A percentile compares a stretch with the other conserved stretches of the same genome.
Conservation (phyloP, 2,329 filamentous ascomycete species). For the Plectosphaerella cucumerina region DNA sequence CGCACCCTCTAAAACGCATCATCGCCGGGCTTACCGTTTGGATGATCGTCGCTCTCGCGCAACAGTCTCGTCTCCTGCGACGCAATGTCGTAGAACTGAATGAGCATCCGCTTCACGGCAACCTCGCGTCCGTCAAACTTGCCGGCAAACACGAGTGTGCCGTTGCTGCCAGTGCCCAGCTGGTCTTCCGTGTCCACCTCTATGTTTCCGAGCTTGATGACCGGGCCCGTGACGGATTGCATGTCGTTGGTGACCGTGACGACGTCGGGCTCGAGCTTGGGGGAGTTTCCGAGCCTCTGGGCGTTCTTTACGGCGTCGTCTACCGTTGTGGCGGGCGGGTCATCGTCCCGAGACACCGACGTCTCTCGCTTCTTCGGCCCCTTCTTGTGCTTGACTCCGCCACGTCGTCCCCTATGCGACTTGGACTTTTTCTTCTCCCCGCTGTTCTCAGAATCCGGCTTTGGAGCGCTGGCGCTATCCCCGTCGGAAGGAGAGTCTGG, state of each 20-base stretch:
- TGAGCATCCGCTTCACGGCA: slow-evolving; percentile 94
- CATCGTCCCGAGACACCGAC: slow-evolving; percentile 46
- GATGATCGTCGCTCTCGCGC: slow-evolving; percentile 90
- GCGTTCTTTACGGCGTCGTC: slow-evolving; percentile 60
- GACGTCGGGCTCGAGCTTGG: slow-evolving; percentile 57
- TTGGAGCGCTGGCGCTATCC: background rate
- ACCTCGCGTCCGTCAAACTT: slow-evolving; percentile 90
- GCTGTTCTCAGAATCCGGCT: slow-evolving; percentile 14
- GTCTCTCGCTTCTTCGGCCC: slow-evolving; percentile 48
- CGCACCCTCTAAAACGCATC: background rate
- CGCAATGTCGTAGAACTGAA: slow-evolving; percentile 93
- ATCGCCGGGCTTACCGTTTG: slow-evolving; percentile 57
- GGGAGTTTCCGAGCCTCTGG: slow-evolving; percentile 51
- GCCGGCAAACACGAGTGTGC: slow-evolving; percentile 95
- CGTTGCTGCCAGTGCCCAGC: slow-evolving; percentile 81
- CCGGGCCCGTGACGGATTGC: slow-evolving; percentile 54
- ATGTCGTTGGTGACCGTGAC: slow-evolving; percentile 54
- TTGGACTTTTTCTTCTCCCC: slow-evolving; percentile 66
- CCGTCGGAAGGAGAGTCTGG: too few species aligned
- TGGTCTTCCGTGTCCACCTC: slow-evolving; percentile 61
- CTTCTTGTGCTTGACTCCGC: slow-evolving; percentile 64
- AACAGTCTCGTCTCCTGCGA: slow-evolving; percentile 89
- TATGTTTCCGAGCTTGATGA: slow-evolving; percentile 59
- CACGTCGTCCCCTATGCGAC: slow-evolving; percentile 65
- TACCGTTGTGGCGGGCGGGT: slow-evolving; percentile 38